These are phyloP conservation scores for Ogataea nakhonphanomensis DNA, from an alignment of 805 yeast species.

Conservation along the genomic window DNA sequence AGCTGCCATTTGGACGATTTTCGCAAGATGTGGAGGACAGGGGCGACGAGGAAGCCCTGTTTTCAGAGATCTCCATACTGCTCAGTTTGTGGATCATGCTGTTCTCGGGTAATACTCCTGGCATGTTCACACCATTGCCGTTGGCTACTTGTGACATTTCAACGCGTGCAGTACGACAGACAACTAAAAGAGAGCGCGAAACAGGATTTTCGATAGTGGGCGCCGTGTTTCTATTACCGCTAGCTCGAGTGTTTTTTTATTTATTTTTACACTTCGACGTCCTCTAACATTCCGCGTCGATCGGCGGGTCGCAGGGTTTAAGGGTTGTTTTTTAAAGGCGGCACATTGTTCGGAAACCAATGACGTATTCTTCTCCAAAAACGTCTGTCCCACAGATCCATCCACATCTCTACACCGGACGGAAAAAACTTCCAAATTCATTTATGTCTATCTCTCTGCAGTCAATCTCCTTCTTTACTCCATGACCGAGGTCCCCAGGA, in stretches of 20 bases:
- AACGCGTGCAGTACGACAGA: not conserved
- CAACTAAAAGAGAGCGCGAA: not conserved
- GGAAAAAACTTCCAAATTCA: constrained; percentile 8
- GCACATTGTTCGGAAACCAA: not conserved
- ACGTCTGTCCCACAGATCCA: not conserved
- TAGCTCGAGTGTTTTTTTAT: constrained; percentile 3
- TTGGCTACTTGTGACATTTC: constrained; percentile 2
- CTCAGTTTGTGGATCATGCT: constrained; percentile 2
- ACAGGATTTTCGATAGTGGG: not conserved
- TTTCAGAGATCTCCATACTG: constrained; percentile 1
- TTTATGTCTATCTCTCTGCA: not conserved
- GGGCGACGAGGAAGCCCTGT: not conserved
- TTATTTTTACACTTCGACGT: constrained; percentile 5
- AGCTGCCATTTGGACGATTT: constrained; percentile 9
- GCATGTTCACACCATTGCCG: constrained; percentile 4
- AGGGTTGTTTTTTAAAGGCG: not conserved
- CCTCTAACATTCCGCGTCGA: constrained; percentile 11
- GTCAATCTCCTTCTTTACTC: not conserved
- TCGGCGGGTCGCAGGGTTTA: constrained; percentile 3
- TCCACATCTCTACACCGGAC: constrained; percentile 6
- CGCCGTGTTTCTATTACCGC: constrained; percentile 6
- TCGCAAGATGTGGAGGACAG: constrained; percentile 7
- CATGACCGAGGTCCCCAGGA: constrained; percentile 16
- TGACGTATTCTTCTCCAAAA: not conserved
- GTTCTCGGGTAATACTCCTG: constrained; percentile 1